These are phyloP conservation scores for Populus euphratica DNA, from an alignment of 345 rosid species.

Conservation along the genomic window DNA sequence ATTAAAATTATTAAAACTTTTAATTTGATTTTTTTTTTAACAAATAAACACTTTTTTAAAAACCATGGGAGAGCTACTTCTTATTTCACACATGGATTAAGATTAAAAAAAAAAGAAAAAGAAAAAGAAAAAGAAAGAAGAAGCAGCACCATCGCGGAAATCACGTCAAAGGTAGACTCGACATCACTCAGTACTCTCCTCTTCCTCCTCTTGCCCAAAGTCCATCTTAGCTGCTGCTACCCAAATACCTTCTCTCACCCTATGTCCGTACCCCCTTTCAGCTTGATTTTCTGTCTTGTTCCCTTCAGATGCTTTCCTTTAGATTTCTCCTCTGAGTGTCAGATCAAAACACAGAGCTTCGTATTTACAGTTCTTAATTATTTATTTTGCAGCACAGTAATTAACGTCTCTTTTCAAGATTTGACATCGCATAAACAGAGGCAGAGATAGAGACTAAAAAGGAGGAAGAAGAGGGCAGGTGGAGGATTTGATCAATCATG, in stretches of 20 bases:
- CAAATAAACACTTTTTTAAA: too few relatives aligned
- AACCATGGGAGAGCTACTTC: too few relatives aligned
- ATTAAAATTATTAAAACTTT: too few relatives aligned
- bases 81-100: background rate
- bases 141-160: background rate
- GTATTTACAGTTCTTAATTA: background rate
- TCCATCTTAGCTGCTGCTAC: background rate
- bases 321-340: background rate
- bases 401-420: background rate
- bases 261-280: background rate
- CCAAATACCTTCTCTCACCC: background rate
- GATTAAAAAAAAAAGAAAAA: background rate
- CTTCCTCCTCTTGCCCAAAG: background rate
- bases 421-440: background rate
- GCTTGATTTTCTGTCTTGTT: background rate
- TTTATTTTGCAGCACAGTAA: background rate
- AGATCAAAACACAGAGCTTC: background rate
- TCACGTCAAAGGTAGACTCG: conserved; percentile 1
- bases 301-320: background rate
- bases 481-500: conserved; percentile 17
- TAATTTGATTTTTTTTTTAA: too few relatives aligned
- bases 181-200: background rate
- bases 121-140: background rate
- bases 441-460: background rate
- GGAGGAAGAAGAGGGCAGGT: background rate